phyloP scores from a whole-genome alignment of 2,329 filamentous ascomycete species.

The Cercospora nicotianae region DNA sequence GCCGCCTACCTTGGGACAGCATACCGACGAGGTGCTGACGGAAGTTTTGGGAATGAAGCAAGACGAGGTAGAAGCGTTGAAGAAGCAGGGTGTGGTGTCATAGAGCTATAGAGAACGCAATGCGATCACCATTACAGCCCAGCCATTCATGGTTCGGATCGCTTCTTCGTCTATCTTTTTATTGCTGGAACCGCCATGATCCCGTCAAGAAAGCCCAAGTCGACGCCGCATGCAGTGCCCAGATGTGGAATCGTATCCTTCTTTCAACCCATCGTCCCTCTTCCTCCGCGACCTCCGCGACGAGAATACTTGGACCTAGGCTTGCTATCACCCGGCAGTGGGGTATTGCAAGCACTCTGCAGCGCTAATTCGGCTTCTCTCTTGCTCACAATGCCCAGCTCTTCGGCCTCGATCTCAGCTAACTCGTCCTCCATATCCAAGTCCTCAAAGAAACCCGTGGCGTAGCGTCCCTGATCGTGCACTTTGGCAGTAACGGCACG shows the following conservation, averaged over 20 bases:
- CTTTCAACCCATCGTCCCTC: neutral
- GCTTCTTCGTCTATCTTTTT: neutral
- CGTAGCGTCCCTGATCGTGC: neutral
- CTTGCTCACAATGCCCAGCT: neutral
- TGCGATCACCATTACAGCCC: neutral
- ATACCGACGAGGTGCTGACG: constrained; percentile 74
- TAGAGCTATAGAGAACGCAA: constrained; percentile 3
- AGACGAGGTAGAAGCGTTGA: constrained; percentile 62
- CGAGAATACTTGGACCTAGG: neutral
- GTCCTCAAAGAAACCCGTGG: neutral
- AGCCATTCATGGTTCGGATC: neutral
- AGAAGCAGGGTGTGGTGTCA: constrained; percentile 63
- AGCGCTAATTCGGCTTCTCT: neutral
- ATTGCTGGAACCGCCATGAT: too few relatives aligned
- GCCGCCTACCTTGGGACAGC: constrained; percentile 83
- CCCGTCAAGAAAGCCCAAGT: too few relatives aligned
- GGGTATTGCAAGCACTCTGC: neutral
- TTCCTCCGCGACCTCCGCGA: neutral
- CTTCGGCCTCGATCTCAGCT: neutral
- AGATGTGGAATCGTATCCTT: neutral
- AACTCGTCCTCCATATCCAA: neutral
- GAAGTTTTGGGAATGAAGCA: constrained; percentile 62
- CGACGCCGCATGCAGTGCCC: too few relatives aligned
- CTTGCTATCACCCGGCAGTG: neutral
- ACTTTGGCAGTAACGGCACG: neutral